Base-by-base conservation (phyloP, 2,329 filamentous ascomycete genomes). In the Phialophora chinensis region DNA sequence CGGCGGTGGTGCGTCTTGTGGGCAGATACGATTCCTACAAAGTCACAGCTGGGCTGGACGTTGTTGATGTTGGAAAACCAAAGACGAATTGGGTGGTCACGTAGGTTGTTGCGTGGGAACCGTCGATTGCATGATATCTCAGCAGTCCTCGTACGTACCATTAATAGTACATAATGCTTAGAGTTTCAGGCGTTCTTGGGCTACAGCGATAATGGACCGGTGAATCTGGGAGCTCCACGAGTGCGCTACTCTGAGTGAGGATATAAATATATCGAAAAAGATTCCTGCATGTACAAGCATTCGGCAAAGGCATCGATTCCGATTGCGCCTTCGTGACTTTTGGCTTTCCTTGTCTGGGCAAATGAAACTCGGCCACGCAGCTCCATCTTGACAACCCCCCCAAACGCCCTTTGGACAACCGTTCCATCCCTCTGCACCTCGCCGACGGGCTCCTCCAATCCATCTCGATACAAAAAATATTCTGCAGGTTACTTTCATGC, bases 281-380 rank as follows among this genome's bases (percentile, higher is more conserved):
- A 44, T n/a, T 44, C 38, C 38, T n/a, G 17, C 38, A 44, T n/a
- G 12, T 7, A 44, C 38, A 44, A 42, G 35, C 35, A 42, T 42
- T 42, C 23, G 23, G 23, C 23, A 59, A 49, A 20, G 47, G 27
- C 14, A 59, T 31, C 10, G 3, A 52, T 52, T 52, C 49, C n/a
- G 49, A 52, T 52, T 53, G 23, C 11, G 10, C 3, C 27, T 7
- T 27, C 10, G 23, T 29, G 27, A 53, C 49, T 12, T 52, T 29
- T 23, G 38, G 11, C 17, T n/a, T 3, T n/a, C 1, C 17, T 8
- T 7, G 38, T 44, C 38, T 44, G 44, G 23, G 23, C 60, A 62
- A 62, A 62, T 62, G 60, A 62, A 25, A 62, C 38, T 25, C 60
- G 49, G 60, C 60, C 60, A 62, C 60, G 60, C 12, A 35, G 42